phyloP scores from a whole-genome alignment of 225 moss, liverwort and hornwort species.

The Rhytidiadelphus loreus region DNA sequence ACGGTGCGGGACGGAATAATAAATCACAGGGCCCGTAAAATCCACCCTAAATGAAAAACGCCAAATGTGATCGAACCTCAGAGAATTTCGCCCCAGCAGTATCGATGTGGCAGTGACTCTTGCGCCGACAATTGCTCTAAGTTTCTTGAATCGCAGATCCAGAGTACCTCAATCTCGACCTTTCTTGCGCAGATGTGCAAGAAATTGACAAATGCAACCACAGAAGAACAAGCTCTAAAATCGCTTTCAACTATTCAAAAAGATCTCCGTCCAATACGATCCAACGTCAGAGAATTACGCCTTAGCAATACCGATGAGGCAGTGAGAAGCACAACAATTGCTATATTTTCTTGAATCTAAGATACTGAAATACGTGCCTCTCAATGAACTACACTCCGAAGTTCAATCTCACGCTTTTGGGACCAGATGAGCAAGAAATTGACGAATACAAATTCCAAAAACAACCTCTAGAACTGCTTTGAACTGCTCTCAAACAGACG shows the following conservation, averaged over 20 bases:
- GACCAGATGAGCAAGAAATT: not conserved
- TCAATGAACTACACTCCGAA: not conserved
- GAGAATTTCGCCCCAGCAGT: not conserved
- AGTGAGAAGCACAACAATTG: not conserved
- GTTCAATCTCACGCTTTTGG: not conserved
- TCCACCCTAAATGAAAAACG: not conserved
- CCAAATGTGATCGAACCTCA: not conserved
- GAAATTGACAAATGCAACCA: not conserved
- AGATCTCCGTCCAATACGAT: not conserved
- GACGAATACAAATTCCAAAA: not conserved
- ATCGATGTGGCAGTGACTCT: not conserved
- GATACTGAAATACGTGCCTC: not conserved
- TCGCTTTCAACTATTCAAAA: not conserved
- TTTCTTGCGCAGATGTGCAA: not conserved
- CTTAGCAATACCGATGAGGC: not conserved
- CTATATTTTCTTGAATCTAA: not conserved
- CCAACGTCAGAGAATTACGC: not conserved
- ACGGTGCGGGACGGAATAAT: not conserved
- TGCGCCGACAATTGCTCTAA: not conserved
- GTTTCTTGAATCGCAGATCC: not conserved
- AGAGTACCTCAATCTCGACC: not conserved
- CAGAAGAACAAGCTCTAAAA: not conserved
- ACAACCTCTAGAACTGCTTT: not conserved
- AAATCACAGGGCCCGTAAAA: not conserved
- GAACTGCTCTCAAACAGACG: not conserved